Conservation (phyloP, 805 yeast genomes). For the Wickerhamomyces hampshirensis region DNA sequence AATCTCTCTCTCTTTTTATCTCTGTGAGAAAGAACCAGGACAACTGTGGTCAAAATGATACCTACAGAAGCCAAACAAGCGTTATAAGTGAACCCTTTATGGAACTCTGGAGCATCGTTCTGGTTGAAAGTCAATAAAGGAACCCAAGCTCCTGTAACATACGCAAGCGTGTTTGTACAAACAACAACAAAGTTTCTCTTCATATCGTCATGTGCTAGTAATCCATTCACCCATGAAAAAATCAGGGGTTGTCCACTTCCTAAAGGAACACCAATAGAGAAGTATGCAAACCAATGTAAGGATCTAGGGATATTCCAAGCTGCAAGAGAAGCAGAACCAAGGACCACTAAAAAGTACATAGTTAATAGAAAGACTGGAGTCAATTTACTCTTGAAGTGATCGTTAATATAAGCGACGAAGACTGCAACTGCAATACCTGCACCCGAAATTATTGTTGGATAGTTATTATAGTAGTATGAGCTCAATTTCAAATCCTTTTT, state of each 20-base stretch:
- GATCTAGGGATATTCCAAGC: constrained; percentile 46
- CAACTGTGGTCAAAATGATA: neutral
- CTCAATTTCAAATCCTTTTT: constrained; percentile 30
- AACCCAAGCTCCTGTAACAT: constrained; percentile 36
- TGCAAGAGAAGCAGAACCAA: neutral
- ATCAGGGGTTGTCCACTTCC: constrained; percentile 53
- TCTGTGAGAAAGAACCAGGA: no score
- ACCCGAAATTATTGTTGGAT: constrained; percentile 37
- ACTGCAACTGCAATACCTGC: constrained; percentile 36
- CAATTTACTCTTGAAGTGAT: constrained; percentile 29
- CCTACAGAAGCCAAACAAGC: neutral
- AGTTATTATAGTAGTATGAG: constrained; percentile 33
- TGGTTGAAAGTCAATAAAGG: constrained; percentile 39
- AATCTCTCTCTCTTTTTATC: neutral
- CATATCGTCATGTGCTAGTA: constrained; percentile 31
- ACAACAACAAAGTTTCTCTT: constrained; percentile 35
- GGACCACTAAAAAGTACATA: constrained; percentile 1
- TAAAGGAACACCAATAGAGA: constrained; percentile 41
- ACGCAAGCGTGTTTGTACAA: constrained; percentile 37
- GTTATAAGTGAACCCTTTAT: constrained; percentile 34
- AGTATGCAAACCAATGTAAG: constrained; percentile 47
- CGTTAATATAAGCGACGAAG: constrained; percentile 33
- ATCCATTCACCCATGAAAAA: constrained; percentile 51
- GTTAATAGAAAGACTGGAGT: constrained; percentile 27
- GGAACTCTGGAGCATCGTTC: constrained; percentile 32